phyloP scores from a whole-genome alignment of 2,329 filamentous ascomycete genomes.

The Ophidiomyces ophidiicola region DNA sequence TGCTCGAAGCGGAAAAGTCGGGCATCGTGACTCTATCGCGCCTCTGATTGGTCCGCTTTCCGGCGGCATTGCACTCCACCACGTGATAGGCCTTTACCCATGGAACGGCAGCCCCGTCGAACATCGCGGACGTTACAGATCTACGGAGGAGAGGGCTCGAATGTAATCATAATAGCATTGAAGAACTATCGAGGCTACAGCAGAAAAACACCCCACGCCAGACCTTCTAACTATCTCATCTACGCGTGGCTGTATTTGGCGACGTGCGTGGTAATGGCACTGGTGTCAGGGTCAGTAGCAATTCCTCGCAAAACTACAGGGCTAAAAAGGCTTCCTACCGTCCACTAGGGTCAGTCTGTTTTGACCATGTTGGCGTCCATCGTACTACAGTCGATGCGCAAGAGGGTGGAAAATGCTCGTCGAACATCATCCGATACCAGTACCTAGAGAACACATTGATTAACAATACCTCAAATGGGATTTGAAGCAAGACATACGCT shows the following conservation, averaged over 20 bases:
- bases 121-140: too few species aligned
- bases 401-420: slow-evolving; percentile 89
- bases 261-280: slow-evolving; percentile 64
- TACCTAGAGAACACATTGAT: slow-evolving; percentile 43
- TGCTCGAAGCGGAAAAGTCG: slow-evolving; percentile 9
- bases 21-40: slow-evolving; percentile 8
- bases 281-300: slow-evolving; percentile 26
- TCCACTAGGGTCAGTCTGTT: slow-evolving; percentile 91
- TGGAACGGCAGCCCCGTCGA: too few species aligned
- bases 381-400: slow-evolving; percentile 89
- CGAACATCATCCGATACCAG: slow-evolving; percentile 98
- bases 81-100: too few species aligned
- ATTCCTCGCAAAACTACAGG: not conserved
- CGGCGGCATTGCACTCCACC: not conserved
- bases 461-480: not conserved
- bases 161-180: too few species aligned
- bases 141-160: too few species aligned
- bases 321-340: slow-evolving; percentile 42
- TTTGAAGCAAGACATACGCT: slow-evolving; percentile 47
- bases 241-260: slow-evolving; percentile 53
- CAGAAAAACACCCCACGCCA: slow-evolving; percentile 8
- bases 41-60: slow-evolving; percentile 10
- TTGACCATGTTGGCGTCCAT: slow-evolving; percentile 95
- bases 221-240: not conserved
- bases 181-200: too few species aligned